Conservation (phyloP, 495 filamentous ascomycete genomes). For the Evernia prunastri region DNA sequence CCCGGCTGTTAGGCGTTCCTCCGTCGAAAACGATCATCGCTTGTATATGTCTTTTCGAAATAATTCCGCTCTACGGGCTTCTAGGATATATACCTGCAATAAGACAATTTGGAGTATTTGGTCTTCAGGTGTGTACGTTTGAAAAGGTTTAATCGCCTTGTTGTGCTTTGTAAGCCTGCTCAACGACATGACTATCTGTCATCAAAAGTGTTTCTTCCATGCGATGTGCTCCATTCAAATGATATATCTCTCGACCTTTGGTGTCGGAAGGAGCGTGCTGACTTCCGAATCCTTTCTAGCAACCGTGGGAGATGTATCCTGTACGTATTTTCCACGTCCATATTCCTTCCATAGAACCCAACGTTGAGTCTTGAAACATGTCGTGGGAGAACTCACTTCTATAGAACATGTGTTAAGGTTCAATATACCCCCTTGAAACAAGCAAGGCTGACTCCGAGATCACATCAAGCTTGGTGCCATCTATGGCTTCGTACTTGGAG, state of each 20-base stretch:
- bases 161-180: neutral
- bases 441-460: no score
- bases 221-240: neutral
- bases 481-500: conserved; percentile 90
- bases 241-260: neutral
- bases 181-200: neutral
- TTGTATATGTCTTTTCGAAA: conserved; percentile 81
- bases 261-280: neutral
- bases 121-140: conserved; percentile 50
- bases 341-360: no score
- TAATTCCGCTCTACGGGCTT: conserved; percentile 88
- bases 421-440: no score
- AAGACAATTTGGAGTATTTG: conserved; percentile 63
- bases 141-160: neutral
- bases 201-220: neutral
- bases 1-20: conserved; percentile 53
- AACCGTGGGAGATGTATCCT: conserved; percentile 96
- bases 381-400: no score
- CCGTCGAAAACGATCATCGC: conserved; percentile 85
- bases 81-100: conserved; percentile 84
- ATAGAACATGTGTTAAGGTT: no score
- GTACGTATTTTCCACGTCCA: no score
- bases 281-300: conserved; percentile 22
- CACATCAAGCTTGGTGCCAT: conserved; percentile 80
- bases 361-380: no score